Base-by-base conservation (phyloP, 2,329 filamentous ascomycete genomes). In the Sarocladiaceae sp. region DNA sequence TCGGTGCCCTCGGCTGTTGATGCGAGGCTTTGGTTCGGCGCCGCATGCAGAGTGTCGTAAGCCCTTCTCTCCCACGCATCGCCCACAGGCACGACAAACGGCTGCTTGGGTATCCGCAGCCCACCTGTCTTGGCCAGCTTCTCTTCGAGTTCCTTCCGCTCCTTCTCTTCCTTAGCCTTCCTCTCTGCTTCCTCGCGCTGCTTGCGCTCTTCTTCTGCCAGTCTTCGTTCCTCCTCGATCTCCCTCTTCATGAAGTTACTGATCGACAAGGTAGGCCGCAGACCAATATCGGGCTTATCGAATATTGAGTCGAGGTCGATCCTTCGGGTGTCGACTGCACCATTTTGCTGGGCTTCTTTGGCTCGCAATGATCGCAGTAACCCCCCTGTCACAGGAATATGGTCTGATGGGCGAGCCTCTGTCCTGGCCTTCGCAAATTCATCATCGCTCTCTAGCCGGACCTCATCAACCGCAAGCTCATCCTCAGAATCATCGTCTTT, bases 1-100 rank as follows among this genome's bases (percentile, higher is more conserved):
- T 73, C 66, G 3, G 67, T 67, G 2, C 73, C 72, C 48, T 76
- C 73, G 6, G 64, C 61, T 9, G 73, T 72, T 44, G 58, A 68
- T 46, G 67, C 69, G 42, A 78, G 59, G 40, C 59, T 61, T 6
- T 55, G 55, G 13, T 57, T 51, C 26, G 58, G 51, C 31, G 61
- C 49, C 18, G 66, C 56, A n/a, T 56, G 52, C 27, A 71, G 52
- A 1, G 65, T 67, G 7, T 52, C 49, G 6, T 53, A 45, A 5
- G 55, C 58, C 24, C 53, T 50, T 11, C 33, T 44, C 20, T 49
- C 46, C 60, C 62, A 65, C 13, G 52, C 41, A 4, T 48, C 34
- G 24, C 54, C 57, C n/a, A 65, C 48, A 7, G 56, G 52, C 4
- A 48, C 32, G 31, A 65, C 51, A 23, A 65, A 51, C 6, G 45